These are phyloP conservation scores for Asterionellopsis glacialis DNA, from an alignment of 108 stramenopile genomes.

Conservation along the genomic window DNA sequence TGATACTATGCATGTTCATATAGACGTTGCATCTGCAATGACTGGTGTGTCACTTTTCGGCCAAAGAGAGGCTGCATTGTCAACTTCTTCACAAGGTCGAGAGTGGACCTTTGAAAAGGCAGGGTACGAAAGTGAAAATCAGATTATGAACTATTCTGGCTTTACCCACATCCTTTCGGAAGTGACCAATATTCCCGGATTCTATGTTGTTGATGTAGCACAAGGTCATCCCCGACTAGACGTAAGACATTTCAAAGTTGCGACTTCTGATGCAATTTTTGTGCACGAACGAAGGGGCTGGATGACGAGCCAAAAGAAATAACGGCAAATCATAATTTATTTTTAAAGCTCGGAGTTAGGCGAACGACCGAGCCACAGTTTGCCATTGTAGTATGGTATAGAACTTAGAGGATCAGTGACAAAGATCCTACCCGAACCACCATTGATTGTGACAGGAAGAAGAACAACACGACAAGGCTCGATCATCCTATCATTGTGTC, in stretches of 20 bases:
- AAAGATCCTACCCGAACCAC: too few relatives aligned
- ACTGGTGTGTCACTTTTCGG: constrained; percentile 87
- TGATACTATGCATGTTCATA: constrained; percentile 40
- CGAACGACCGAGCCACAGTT: too few relatives aligned
- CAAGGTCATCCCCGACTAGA: constrained; percentile 67
- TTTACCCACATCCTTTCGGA: constrained; percentile 73
- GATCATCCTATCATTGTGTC: too few relatives aligned
- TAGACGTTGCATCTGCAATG: constrained; percentile 87
- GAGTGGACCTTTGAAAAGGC: constrained; percentile 57
- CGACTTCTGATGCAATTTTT: constrained; percentile 53
- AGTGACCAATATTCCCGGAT: constrained; percentile 32
- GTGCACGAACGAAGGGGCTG: constrained; percentile 39
- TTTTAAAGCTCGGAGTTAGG: too few relatives aligned
- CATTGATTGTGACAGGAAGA: too few relatives aligned
- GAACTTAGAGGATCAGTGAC: too few relatives aligned
- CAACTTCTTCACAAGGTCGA: constrained; percentile 1
- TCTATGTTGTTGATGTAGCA: constrained; percentile 47
- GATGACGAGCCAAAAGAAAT: not conserved
- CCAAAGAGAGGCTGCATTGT: constrained; percentile 44
- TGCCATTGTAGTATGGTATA: too few relatives aligned
- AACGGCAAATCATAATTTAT: too few relatives aligned
- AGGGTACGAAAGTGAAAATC: constrained; percentile 78
- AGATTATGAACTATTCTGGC: constrained; percentile 4
- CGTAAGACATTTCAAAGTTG: constrained; percentile 32
- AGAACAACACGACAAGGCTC: too few relatives aligned